Base-by-base conservation (phyloP, 1,284 basidiomycete species). In the Naganishia liquefaciens region DNA sequence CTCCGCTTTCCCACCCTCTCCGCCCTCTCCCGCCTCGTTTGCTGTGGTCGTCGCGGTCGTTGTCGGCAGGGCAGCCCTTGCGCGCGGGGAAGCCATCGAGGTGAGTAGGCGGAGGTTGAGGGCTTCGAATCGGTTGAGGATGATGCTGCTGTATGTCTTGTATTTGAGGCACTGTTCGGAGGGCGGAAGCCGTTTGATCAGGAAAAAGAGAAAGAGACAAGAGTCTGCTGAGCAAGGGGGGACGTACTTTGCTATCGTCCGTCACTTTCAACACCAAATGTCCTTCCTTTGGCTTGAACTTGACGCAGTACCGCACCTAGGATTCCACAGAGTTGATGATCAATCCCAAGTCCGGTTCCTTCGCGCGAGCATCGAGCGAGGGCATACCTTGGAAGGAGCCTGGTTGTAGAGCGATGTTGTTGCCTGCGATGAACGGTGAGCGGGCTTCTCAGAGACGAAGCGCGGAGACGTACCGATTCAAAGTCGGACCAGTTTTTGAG, bases 111-210 rank as follows among this genome's bases (percentile, higher is more conserved):
- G 77, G 60, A 89, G 84, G 76, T 93, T 96, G 70, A 97, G 84
- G 5, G 88, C 83, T 78, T 97, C 93, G 79, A 97, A 95, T 70
- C 93, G 88, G 81, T 95, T 94, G 69, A 97, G 86, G 79, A 92
- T 93, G 75, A 94, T 88, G 51, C 90, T 90, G 0, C 91, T 94
- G 71, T 88, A 87, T 1, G 93, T 94, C 77, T 93, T 91, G 83
- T 93, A 97, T 79, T 93, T 95, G 74, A 96, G 82, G 76, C 91
- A 93, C 93, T 95, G 76, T 15, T 21, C 17, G 55, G 6, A 46
- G 40, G 25, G 39, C 7, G 33, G 4, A 44, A 43, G 54, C 27
- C n/a, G 19, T 30, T 44, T 46, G n/a, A 21, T 55, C 47, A 61
- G 66, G 25, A 2, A 10, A 33, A 33, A 10, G 13, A 13, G 9